Base-by-base conservation (phyloP, 2,329 filamentous ascomycete species). In the Epichloe bromicola region DNA sequence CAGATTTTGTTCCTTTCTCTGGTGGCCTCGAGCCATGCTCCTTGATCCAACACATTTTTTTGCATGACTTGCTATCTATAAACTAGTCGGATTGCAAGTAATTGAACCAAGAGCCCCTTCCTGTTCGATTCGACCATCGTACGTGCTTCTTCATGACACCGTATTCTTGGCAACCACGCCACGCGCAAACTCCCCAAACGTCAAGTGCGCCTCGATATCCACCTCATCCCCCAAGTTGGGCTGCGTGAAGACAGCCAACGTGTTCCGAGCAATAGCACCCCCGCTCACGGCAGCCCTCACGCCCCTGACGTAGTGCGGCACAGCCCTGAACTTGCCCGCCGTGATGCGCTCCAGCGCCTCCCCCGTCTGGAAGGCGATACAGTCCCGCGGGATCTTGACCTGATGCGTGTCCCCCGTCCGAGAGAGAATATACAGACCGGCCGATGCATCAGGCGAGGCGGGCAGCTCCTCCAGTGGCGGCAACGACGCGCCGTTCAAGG, bases 191-290 rank as follows among this genome's bases (percentile, higher is more conserved):
- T 85, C 78, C 20, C 85, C 86, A 75, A 90, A 91, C 39, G 79
- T 85, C 51, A 82, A 73, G 38, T 78, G 75, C 59, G 80, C 74
- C 63, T 78, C 72, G 52, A 79, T 75, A 61, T 91, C 86, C 14
- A 91, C 84, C 68, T 81, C 77, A 59, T 90, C 86, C 59, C 59
- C 86, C 54, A 97, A 67, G 70, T 96, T 95, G 23, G 93, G 93
- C 75, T 98, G 93, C 53, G 91, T 98, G 63, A 97, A 98, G 10
- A 97, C 89, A 1, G 93, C 93, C 58, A 98, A 69, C 10, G 93
- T 98, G 69, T 97, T 97, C 53, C 85, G 73, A 30, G 85, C 86
- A 53, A 90, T 76, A 30, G 71, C 70, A 2, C 71, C 72, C 14
- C 68, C 70, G 52, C 74, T 67, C 38, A 67, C 70, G 43, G 74